Base-by-base conservation (phyloP, 306 rosid genomes). In the Lathyrus aphaca region DNA sequence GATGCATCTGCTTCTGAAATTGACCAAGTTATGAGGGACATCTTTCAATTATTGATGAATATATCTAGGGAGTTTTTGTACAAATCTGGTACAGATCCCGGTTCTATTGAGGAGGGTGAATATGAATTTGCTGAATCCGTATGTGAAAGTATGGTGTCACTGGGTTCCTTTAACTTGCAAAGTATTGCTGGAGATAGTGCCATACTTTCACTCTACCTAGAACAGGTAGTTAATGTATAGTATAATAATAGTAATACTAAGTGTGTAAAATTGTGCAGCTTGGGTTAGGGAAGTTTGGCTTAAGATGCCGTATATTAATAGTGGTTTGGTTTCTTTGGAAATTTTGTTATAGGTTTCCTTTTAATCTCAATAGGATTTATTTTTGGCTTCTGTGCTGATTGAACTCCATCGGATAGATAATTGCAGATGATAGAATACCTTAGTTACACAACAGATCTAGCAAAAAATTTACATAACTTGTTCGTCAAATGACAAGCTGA, bases 81-180 rank as follows among this genome's bases (percentile, higher is more conserved):
- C 76, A 82, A 60, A 79, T 85, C 94, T 43, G 77, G 82, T 57
- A 74, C 91, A 27, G 76, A 32, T 77, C 79, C 84, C 2, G 87
- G 82, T 55, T 59, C 66, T 39, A 72, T 84, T 68, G 92, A 88
- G 66, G 99, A 91, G 83, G 85, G 82, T 55, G 90, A 91, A 81
- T 80, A 77, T 66, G 96, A 91, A 63, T 94, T 87, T 80, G 88
- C 77, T 6, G 99, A 94, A 71, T 89, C 59, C 68, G 71, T 89
- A 71, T 94, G 97, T 82, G 99, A 94, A 79, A 87, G 97, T 84
- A 80, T 94, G 87, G 91, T 84, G 73, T 91, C 86, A 57, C 71
- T 94, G 85, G 97, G 99, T 57, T 74, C 89, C 46, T 81, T 71
- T 63, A 94, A 94, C 88, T 77, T 94, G 87, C 97, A 83, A 65